These are phyloP conservation scores for Penicillium oxalicum DNA, from an alignment of 2,329 filamentous ascomycete species.

Conservation along the genomic window DNA sequence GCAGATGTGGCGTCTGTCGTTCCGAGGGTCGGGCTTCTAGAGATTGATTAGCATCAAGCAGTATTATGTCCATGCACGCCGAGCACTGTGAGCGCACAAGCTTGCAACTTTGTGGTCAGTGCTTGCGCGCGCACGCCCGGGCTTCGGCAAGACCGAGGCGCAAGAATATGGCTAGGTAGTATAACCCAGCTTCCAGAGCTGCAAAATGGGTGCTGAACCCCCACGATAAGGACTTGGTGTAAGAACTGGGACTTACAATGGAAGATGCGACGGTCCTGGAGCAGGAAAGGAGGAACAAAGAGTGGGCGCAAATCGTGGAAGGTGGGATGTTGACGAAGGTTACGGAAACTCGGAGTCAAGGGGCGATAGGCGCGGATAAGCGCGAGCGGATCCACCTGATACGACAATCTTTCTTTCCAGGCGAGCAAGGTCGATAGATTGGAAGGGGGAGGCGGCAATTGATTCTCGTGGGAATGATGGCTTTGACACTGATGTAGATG, in stretches of 20 bases:
- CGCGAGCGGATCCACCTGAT: conserved; percentile 17
- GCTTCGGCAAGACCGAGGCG: background rate
- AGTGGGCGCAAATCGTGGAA: conserved; percentile 11
- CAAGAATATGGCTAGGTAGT: too few species aligned
- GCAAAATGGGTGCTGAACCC: too few species aligned
- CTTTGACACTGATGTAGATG: too few species aligned
- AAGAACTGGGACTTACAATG: conserved; percentile 6
- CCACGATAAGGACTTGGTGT: too few species aligned
- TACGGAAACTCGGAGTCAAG: conserved; percentile 19
- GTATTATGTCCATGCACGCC: too few species aligned
- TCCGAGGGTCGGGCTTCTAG: background rate
- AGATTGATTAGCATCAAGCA: too few species aligned
- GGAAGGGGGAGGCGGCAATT: too few species aligned
- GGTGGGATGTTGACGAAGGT: conserved; percentile 21
- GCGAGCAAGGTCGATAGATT: too few species aligned
- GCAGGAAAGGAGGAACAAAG: background rate
- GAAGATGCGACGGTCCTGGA: background rate
- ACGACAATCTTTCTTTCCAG: conserved; percentile 1
- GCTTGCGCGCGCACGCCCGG: too few species aligned
- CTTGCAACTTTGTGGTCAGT: background rate
- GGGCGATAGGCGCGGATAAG: conserved; percentile 27
- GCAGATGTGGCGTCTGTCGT: background rate
- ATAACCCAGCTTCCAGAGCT: too few species aligned
- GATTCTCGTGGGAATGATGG: background rate
- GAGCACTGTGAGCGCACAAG: background rate